Evolutionary conservation across 139 green algal species (phyloP).

Genomic region (Mesotaenium endlicherianum): DNA sequence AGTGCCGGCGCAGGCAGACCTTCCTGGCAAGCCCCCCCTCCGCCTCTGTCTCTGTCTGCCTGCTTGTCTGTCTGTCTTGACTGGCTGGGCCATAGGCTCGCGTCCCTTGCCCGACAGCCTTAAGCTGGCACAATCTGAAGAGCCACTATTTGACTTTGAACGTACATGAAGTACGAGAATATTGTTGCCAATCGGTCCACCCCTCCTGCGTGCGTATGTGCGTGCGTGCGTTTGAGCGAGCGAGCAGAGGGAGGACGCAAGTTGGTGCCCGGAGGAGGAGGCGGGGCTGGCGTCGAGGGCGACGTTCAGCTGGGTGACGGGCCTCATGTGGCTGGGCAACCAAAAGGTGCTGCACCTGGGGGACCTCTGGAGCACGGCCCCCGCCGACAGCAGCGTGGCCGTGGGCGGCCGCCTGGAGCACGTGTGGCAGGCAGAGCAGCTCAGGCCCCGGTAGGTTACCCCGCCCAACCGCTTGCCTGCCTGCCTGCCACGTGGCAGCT

Average conservation of each 20-base stretch:
- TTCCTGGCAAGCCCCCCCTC: too few species aligned
- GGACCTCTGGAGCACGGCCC: conserved; percentile 32
- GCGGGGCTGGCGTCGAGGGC: neutral
- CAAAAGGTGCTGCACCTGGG: neutral
- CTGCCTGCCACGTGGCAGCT: neutral
- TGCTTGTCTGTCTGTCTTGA: too few species aligned
- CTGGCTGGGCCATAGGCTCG: too few species aligned
- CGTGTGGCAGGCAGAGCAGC: neutral
- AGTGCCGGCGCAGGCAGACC: too few species aligned
- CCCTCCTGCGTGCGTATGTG: too few species aligned
- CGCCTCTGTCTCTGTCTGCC: too few species aligned
- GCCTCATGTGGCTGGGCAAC: conserved; percentile 35
- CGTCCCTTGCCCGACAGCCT: too few species aligned
- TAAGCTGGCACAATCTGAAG: too few species aligned
- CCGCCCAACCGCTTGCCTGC: neutral
- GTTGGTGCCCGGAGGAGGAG: conserved; percentile 33
- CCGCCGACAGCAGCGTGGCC: neutral
- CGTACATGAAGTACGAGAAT: too few species aligned
- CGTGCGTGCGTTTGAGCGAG: too few species aligned
- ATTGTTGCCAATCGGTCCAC: too few species aligned
- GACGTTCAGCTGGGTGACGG: conserved; percentile 33
- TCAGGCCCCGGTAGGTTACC: neutral
- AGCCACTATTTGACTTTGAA: too few species aligned
- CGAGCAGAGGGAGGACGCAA: neutral
- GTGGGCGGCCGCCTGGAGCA: conserved; percentile 6